A percentile compares a stretch with the other conserved stretches of the same genome.
Conservation (phyloP, 1,284 basidiomycete genomes). For the Pyrrhoderma lamaoense region DNA sequence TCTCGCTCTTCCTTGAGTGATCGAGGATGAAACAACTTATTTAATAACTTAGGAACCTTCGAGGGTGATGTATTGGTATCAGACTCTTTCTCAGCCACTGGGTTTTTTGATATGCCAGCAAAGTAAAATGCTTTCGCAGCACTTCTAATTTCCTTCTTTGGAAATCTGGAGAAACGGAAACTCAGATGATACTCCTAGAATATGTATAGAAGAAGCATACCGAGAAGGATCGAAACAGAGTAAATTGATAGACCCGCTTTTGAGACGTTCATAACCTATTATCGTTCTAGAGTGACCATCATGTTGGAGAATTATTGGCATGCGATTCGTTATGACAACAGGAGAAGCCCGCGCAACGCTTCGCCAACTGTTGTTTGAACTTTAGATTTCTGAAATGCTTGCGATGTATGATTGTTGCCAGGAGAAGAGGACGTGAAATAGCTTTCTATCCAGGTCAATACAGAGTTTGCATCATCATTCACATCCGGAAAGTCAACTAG, state of each 20-base stretch:
- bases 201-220: constrained; percentile 34
- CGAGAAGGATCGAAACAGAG: constrained; percentile 73
- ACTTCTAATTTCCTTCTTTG: constrained; percentile 5
- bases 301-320: constrained; percentile 79
- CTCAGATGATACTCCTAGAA: no score
- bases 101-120: constrained; percentile 21
- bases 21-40: no score
- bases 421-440: constrained; percentile 45
- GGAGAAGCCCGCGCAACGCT: constrained; percentile 40
- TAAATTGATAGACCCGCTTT: constrained; percentile 52
- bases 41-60: neutral
- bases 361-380: constrained; percentile 35
- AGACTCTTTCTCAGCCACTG: constrained; percentile 1
- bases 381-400: constrained; percentile 20
- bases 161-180: constrained; percentile 1
- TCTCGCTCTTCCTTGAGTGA: no score
- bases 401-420: constrained; percentile 3
- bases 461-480: constrained; percentile 32
- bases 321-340: constrained; percentile 50
- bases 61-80: constrained; percentile 3
- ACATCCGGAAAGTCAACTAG: constrained; percentile 51
- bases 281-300: constrained; percentile 80
- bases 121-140: neutral
- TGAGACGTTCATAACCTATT: constrained; percentile 69
- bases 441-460: constrained; percentile 59